Evolutionary conservation across 768 basidiomycete species (phyloP), one percentile per base, ranked within the genome.

Genomic region (Termitomyces sp.): DNA sequence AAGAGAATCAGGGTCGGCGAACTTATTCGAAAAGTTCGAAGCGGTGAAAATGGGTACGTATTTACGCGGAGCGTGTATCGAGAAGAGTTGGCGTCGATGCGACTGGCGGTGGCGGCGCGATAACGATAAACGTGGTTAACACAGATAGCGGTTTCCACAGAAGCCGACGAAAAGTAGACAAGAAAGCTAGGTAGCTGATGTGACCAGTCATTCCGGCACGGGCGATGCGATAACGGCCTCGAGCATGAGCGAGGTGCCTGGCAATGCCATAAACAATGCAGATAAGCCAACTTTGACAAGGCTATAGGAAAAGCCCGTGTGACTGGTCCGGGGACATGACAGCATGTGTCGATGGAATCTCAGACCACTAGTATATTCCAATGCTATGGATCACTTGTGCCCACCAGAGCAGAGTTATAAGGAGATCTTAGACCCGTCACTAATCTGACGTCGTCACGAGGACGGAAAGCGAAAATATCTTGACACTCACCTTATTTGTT

Each of bases 31-130:
- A 77, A 75, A 52, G 85, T 83, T 41, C 79, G 88, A 52, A 59
- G 64, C 31, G 73, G 69, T 20, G 65, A 68, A 20, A 70, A 70
- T 24, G 73, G 64, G 0, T 78, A 71, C 58, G 69, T 77, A 26
- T 88, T 87, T 66, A 84, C 85, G 20, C 77, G 83, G 51, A 74
- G 79, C 50, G 75, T 77, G 68, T 89, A 88, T 62, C 75, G 80
- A 69, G 70, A 70, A 69, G 58, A 34, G 18, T n/a, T 51, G 26
- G 28, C 33, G 42, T 37, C 39, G 18, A n/a, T 65, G 69, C 57
- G 72, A 66, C 46, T 26, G 51, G 12, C 3, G 29, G 37, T 77
- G 79, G 9, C 68, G 63, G 51, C 66, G 9, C 20, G 16, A 39
- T 39, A 54, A 22, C 6, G 39, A 31, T 16, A 18, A 49, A 45